Evolutionary conservation across 352 stramenopile species (phyloP).

Genomic region (Chrysophaeum taylorii): DNA sequence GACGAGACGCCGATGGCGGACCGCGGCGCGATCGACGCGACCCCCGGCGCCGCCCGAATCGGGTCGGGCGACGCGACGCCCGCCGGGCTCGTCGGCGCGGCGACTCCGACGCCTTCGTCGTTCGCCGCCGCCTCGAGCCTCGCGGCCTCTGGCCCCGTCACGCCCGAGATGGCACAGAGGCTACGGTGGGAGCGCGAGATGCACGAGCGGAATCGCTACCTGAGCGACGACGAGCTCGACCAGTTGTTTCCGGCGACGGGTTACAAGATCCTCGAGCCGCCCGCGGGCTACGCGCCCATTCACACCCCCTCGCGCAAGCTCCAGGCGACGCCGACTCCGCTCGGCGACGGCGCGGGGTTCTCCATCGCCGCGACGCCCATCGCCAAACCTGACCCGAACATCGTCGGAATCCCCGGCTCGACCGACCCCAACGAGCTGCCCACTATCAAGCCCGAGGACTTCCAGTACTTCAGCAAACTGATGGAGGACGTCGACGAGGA

Average conservation of each 20-base stretch:
- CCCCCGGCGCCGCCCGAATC: slow-evolving; percentile 15
- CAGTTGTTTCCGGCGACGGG: slow-evolving; percentile 82
- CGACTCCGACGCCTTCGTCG: slow-evolving; percentile 19
- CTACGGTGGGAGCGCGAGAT: slow-evolving; percentile 89
- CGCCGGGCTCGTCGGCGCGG: slow-evolving; percentile 25
- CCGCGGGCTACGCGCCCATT: slow-evolving; percentile 86
- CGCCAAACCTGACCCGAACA: slow-evolving; percentile 52
- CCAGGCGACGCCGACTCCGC: slow-evolving; percentile 84
- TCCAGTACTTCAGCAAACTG: slow-evolving; percentile 92
- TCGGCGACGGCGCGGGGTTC: slow-evolving; percentile 72
- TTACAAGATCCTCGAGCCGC: slow-evolving; percentile 89
- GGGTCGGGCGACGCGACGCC: slow-evolving; percentile 20
- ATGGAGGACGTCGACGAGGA: slow-evolving; percentile 72
- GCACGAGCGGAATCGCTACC: slow-evolving; percentile 85
- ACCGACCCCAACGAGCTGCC: slow-evolving; percentile 65
- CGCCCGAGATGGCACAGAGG: slow-evolving; percentile 75
- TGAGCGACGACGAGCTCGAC: slow-evolving; percentile 91
- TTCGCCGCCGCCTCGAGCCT: slow-evolving; percentile 32
- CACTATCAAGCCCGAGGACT: slow-evolving; percentile 96
- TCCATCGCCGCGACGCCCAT: slow-evolving; percentile 63
- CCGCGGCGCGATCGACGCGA: background rate
- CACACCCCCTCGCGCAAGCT: slow-evolving; percentile 85
- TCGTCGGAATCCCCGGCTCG: slow-evolving; percentile 46
- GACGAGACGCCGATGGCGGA: slow-evolving; percentile 80
- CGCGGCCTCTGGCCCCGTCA: slow-evolving; percentile 57